phyloP scores from a whole-genome alignment of 345 rosid genomes.

The Heritiera littoralis region DNA sequence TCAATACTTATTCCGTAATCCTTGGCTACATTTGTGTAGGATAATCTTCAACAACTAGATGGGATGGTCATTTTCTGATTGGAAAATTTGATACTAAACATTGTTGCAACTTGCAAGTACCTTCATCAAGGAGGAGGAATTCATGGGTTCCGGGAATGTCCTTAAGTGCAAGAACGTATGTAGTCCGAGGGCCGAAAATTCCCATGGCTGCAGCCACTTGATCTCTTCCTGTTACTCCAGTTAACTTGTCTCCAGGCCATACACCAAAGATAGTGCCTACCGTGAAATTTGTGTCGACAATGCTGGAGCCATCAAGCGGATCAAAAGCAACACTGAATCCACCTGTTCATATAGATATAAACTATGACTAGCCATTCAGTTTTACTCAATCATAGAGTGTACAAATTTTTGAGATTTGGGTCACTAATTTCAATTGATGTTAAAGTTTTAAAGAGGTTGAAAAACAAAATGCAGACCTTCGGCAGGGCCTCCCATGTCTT shows the following conservation, averaged over 20 bases:
- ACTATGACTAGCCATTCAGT: slow-evolving; percentile 9
- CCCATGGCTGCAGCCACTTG: slow-evolving; percentile 99
- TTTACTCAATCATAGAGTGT: not conserved
- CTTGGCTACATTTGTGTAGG: not conserved
- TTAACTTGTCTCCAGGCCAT: slow-evolving; percentile 96
- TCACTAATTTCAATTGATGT: not conserved
- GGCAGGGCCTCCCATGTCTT: slow-evolving; percentile 94
- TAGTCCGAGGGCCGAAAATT: slow-evolving; percentile 89
- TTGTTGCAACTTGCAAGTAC: slow-evolving; percentile 37
- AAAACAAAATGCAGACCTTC: slow-evolving; percentile 57
- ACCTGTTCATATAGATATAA: slow-evolving; percentile 39
- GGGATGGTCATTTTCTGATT: not conserved
- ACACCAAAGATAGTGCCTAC: slow-evolving; percentile 97
- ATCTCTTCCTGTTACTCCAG: slow-evolving; percentile 77
- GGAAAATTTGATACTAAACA: not conserved
- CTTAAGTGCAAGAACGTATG: slow-evolving; percentile 84
- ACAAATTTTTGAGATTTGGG: not conserved
- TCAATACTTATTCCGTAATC: not conserved
- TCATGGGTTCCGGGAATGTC: slow-evolving; percentile 91
- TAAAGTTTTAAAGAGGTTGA: not conserved
- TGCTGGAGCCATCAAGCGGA: slow-evolving; percentile 88
- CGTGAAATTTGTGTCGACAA: slow-evolving; percentile 82
- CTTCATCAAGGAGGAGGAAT: slow-evolving; percentile 98
- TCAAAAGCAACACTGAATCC: slow-evolving; percentile 95
- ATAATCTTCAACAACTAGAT: not conserved